Base-by-base conservation (phyloP, 2,329 filamentous ascomycete species). In the Emergomyces africanus region DNA sequence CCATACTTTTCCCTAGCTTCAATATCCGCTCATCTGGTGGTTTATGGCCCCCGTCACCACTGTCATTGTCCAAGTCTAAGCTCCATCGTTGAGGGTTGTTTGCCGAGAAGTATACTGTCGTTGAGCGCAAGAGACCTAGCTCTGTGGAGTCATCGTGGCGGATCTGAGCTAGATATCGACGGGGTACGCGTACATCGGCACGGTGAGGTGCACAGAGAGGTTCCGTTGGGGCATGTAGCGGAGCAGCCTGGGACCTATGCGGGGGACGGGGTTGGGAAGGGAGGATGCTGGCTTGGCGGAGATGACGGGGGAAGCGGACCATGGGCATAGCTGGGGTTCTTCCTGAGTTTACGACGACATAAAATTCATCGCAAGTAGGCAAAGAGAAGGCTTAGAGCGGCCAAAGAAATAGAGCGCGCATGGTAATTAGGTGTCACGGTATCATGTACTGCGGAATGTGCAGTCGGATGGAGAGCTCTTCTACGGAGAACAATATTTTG, bases 1-100 rank as follows among this genome's bases (percentile, higher is more conserved):
- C n/a, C 75, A 54, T 74, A 83, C 81, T 85, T 66, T 81, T 82
- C 41, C 83, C 83, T 10, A 86, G 74, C 70, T 84, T 84, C 59
- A 85, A 62, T 8, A 81, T 81, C 62, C 83, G 78, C 70, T 84
- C 80, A 65, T 84, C 79, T 30, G 80, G 78, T 10, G 79, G 78
- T 64, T 78, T 75, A 61, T 76, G 72, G 64, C 79, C 76, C 37
- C 66, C 60, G 18, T 64, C 60, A 8, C 10, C 57, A 9, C 65
- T 61, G 12, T 58, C 60, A n/a, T 59, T 62, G 12, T 62, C 63
- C 20, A 66, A 59, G 5, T 66, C 66, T 25, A 70, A 65, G 12
- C 70, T 44, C 55, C 55, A 57, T 41, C 55, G 25, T 15, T 50
- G 35, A 10, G 55, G 33, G 15, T 61, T 60, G 54, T 62, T 59